Evolutionary conservation across 108 stramenopile species (phyloP).

Genomic region (Asterionellopsis glacialis): DNA sequence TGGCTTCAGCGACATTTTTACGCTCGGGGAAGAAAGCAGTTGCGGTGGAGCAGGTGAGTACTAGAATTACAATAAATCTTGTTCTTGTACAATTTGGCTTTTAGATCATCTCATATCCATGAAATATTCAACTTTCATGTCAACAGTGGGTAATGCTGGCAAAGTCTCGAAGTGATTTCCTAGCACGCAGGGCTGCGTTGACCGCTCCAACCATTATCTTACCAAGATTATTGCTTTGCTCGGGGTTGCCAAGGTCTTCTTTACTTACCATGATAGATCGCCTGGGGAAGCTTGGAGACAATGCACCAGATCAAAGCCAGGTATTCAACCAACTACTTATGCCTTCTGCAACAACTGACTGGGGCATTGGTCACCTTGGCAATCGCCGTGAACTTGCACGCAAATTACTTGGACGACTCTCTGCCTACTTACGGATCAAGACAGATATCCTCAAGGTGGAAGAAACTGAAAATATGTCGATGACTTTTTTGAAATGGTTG

Average conservation of each 20-base stretch:
- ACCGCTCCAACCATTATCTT: conserved; percentile 57
- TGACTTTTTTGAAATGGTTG: conserved; percentile 52
- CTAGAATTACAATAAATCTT: conserved; percentile 1
- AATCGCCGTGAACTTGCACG: conserved; percentile 30
- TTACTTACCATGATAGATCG: conserved; percentile 62
- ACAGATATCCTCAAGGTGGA: conserved; percentile 8
- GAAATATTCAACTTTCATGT: not conserved
- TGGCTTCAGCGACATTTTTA: conserved; percentile 40
- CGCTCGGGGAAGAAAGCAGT: conserved; percentile 28
- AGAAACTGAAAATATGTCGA: conserved; percentile 12
- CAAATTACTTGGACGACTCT: conserved; percentile 56
- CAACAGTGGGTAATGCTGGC: conserved; percentile 67
- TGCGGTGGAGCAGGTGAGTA: conserved; percentile 29
- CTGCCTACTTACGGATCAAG: conserved; percentile 47
- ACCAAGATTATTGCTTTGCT: conserved; percentile 71
- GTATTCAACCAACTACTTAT: conserved; percentile 39
- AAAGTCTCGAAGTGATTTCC: conserved; percentile 46
- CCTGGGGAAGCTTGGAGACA: conserved; percentile 48
- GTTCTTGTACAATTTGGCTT: too few species aligned
- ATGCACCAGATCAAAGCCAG: conserved; percentile 28
- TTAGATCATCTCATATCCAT: too few species aligned
- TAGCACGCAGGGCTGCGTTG: conserved; percentile 58
- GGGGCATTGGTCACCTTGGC: conserved; percentile 58
- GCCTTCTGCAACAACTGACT: conserved; percentile 55
- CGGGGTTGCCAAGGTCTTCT: conserved; percentile 57